Base-by-base conservation (phyloP, 2,329 filamentous ascomycete species). In the Fusarium brachygibbosum region DNA sequence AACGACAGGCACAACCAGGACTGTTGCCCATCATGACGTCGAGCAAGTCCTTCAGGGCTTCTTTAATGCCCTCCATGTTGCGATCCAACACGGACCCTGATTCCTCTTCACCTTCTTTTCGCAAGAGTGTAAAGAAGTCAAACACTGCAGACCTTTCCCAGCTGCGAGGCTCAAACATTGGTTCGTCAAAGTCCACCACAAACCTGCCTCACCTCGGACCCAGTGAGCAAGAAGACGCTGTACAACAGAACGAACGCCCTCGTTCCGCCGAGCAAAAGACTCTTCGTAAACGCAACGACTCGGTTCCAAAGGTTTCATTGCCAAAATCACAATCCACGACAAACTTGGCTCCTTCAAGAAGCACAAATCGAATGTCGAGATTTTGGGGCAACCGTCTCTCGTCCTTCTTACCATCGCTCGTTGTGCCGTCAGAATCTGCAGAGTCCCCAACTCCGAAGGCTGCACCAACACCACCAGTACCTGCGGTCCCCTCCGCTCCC, bases 21-120 rank as follows among this genome's bases (percentile, higher is more conserved):
- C 48, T 51, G n/a, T 57, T 40, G 68, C 78, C 78, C 78, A 79
- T 73, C 71, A 83, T 83, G 81, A 79, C 81, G 76, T 82, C 82
- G 74, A 80, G 79, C 81, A 84, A 83, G 81, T 83, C 79, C 66
- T 76, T 79, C 72, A 76, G 79, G 75, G 77, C 78, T 54, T 76
- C 77, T 61, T 71, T 78, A 55, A 75, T 82, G 68, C 75, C 78
- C 69, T 76, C 79, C 68, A 77, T 82, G 73, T 63, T 78, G 45
- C 75, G 73, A 44, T 74, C 75, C 64, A 76, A 74, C 57, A 73
- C 75, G 56, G 72, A 76, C 52, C 68, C 75, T 60, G 74, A 76
- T 44, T 70, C 68, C 21, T 66, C 72, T 31, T 58, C 71, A 38
- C 34, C 63, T 35, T 58, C 69, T 48, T 50, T 63, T 53, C 73